A percentile compares a stretch with the other conserved stretches of the same genome.
Conservation (phyloP, 352 stramenopile species). For the Globisporangium paddicum region DNA sequence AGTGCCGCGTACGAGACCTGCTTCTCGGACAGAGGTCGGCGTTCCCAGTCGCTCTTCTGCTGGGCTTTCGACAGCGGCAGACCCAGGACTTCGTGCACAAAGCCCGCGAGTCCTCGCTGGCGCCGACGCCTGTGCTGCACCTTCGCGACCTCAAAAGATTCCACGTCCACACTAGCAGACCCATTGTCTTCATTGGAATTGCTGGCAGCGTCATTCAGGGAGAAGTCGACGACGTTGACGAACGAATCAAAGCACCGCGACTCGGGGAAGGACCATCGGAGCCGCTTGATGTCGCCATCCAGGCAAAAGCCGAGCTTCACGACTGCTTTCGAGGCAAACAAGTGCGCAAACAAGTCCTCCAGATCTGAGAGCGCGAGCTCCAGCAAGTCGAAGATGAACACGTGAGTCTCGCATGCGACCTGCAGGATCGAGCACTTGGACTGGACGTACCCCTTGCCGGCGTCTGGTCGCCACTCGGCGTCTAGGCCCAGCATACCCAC, state of each 20-base stretch:
- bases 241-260: slow-evolving; percentile 57
- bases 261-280: slow-evolving; percentile 72
- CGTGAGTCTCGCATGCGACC: slow-evolving; percentile 54
- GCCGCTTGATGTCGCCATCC: slow-evolving; percentile 55
- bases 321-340: slow-evolving; percentile 46
- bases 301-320: slow-evolving; percentile 66
- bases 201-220: slow-evolving; percentile 24
- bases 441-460: slow-evolving; percentile 22
- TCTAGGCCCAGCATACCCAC: slow-evolving; percentile 52
- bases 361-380: slow-evolving; percentile 49
- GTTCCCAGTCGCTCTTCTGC: slow-evolving; percentile 76
- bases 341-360: slow-evolving; percentile 55
- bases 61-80: slow-evolving; percentile 60
- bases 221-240: slow-evolving; percentile 61
- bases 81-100: slow-evolving; percentile 47
- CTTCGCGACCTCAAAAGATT: slow-evolving; percentile 11
- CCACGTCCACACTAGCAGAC: background rate
- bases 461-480: slow-evolving; percentile 64
- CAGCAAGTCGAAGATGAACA: slow-evolving; percentile 68
- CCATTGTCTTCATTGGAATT: background rate
- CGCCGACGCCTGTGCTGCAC: slow-evolving; percentile 29
- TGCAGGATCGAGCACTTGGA: slow-evolving; percentile 69
- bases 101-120: slow-evolving; percentile 48
- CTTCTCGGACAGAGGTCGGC: slow-evolving; percentile 43
- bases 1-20: slow-evolving; percentile 71